Evolutionary conservation across 2,329 filamentous ascomycete genomes (phyloP).

Genomic region (Penicillium sp.): DNA sequence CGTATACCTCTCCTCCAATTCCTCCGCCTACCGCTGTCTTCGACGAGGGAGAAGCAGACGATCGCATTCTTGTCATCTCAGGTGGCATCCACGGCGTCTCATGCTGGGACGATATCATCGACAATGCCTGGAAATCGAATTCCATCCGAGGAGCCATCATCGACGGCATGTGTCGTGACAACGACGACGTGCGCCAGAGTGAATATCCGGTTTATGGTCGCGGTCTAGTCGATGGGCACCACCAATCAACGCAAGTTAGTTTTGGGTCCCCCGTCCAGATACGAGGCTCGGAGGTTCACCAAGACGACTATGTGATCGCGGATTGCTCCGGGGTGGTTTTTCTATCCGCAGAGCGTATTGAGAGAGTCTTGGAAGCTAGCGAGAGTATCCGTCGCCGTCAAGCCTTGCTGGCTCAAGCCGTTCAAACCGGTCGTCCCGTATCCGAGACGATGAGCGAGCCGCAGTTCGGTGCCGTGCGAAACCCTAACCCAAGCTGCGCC

Average conservation of each 20-base stretch:
- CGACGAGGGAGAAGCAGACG: conserved; percentile 16
- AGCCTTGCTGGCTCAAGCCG: conserved; percentile 18
- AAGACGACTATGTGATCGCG: conserved; percentile 23
- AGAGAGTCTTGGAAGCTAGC: conserved; percentile 15
- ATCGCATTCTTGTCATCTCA: conserved; percentile 23
- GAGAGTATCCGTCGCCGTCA: conserved; percentile 19
- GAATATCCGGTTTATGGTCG: conserved; percentile 36
- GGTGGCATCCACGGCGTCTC: conserved; percentile 21
- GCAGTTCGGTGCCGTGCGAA: conserved; percentile 13
- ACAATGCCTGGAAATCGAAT: conserved; percentile 24
- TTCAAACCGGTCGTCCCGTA: conserved; percentile 16
- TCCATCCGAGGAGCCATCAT: conserved; percentile 32
- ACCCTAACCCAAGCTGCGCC: conserved; percentile 8
- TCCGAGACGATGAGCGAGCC: conserved; percentile 23
- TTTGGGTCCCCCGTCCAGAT: conserved; percentile 27
- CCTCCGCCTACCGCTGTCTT: conserved; percentile 22
- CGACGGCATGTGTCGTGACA: conserved; percentile 35
- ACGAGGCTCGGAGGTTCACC: conserved; percentile 14
- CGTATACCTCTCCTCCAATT: conserved; percentile 6
- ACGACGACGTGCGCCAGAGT: conserved; percentile 34
- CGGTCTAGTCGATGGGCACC: conserved; percentile 18
- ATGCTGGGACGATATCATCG: conserved; percentile 26
- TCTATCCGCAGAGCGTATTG: conserved; percentile 14
- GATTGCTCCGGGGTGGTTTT: conserved; percentile 22
- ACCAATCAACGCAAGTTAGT: conserved; percentile 27